phyloP scores from a whole-genome alignment of 2,329 filamentous ascomycete species.

The Fusarium pseudoanthophilum region DNA sequence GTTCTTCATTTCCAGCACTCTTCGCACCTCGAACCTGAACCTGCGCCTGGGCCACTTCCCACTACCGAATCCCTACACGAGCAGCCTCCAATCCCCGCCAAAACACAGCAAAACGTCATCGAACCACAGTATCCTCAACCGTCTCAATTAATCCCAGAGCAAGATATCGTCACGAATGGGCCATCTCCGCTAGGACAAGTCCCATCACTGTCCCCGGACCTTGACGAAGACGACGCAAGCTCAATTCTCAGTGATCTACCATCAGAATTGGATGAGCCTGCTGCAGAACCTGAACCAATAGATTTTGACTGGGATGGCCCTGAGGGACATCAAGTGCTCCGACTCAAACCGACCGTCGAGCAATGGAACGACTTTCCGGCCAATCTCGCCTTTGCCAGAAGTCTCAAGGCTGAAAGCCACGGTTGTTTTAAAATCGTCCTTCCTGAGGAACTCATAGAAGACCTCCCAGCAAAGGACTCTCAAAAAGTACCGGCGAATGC shows the following conservation, averaged over 20 bases:
- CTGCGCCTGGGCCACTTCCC: constrained; percentile 14
- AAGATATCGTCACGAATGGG: neutral
- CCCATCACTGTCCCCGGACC: constrained; percentile 1
- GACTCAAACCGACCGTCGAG: constrained; percentile 48
- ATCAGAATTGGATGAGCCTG: constrained; percentile 23
- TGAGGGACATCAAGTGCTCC: constrained; percentile 47
- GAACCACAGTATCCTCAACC: constrained; percentile 22
- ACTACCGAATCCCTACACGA: constrained; percentile 12
- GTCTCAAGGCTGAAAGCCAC: constrained; percentile 47
- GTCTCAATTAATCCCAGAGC: constrained; percentile 8
- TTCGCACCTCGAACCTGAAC: constrained; percentile 9
- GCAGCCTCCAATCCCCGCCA: constrained; percentile 37
- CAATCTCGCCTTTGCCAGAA: constrained; percentile 49
- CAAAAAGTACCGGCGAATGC: constrained; percentile 50
- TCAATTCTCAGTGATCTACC: constrained; percentile 41
- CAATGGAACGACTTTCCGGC: constrained; percentile 53
- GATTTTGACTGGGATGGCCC: constrained; percentile 49
- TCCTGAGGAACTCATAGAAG: constrained; percentile 46
- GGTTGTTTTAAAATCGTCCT: constrained; percentile 55
- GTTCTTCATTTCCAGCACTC: constrained; percentile 21
- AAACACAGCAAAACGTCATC: constrained; percentile 28
- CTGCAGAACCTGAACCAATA: constrained; percentile 46
- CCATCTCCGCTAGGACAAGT: neutral
- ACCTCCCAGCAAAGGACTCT: constrained; percentile 47
- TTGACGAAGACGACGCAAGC: constrained; percentile 34